These are phyloP conservation scores for Diplodia seriata DNA, from an alignment of 2,329 filamentous ascomycete species.

Conservation along the genomic window DNA sequence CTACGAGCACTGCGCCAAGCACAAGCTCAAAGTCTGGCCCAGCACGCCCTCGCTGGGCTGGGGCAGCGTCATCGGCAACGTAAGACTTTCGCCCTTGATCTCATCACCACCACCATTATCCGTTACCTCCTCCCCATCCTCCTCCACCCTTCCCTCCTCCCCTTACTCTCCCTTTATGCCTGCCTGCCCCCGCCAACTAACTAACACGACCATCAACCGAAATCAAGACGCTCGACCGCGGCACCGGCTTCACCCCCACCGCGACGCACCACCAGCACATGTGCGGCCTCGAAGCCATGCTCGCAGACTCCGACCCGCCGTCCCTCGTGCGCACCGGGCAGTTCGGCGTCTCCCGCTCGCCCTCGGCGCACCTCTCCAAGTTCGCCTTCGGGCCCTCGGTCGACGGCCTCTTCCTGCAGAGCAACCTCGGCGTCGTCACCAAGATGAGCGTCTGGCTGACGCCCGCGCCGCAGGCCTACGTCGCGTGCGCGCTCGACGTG, in stretches of 20 bases:
- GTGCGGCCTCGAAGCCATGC: constrained; percentile 55
- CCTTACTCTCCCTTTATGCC: no score
- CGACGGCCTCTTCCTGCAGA: constrained; percentile 48
- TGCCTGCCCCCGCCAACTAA: no score
- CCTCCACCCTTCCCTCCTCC: no score
- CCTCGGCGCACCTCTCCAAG: constrained; percentile 43
- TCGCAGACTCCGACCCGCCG: no score
- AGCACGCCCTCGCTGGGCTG: constrained; percentile 49
- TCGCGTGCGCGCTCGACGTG: constrained; percentile 54
- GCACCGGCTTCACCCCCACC: constrained; percentile 47
- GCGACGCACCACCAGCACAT: constrained; percentile 56
- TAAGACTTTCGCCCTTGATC: neutral
- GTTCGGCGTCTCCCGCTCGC: constrained; percentile 45
- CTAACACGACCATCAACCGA: no score
- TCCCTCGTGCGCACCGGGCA: constrained; percentile 54
- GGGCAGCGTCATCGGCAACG: constrained; percentile 46
- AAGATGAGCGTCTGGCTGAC: constrained; percentile 64
- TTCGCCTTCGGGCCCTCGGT: constrained; percentile 47
- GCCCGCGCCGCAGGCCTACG: constrained; percentile 59
- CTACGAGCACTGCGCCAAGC: constrained; percentile 46
- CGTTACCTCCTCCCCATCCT: no score
- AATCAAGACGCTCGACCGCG: constrained; percentile 35
- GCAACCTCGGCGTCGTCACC: constrained; percentile 46
- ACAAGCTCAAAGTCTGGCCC: constrained; percentile 50
- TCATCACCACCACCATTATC: no score